Base-by-base conservation (phyloP, 2,329 filamentous ascomycete species). In the Fusarium abutilonis region DNA sequence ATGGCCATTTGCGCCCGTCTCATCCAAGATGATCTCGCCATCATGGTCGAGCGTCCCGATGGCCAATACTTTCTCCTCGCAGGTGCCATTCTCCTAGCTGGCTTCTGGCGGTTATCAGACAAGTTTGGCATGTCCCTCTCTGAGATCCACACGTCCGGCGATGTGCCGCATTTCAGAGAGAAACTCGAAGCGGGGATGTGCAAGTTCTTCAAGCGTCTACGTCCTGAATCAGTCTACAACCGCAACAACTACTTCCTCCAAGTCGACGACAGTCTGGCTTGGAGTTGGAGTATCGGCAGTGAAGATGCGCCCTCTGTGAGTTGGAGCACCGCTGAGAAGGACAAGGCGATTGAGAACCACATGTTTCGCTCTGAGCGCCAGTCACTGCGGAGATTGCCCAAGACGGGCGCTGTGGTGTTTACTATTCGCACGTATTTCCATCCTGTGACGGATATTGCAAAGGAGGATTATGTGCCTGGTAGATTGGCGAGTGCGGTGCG, bases 231-330 rank as follows among this genome's bases (percentile, higher is more conserved):
- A 40, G 83, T 82, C n/a, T 80, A 82, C 56, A 75, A 72, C 48
- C 81, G 91, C 56, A 92, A 93, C 73, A 94, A 95, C 73, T 96
- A 95, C 76, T 96, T 96, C 78, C 84, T 96, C 62, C 92, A 96
- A 76, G 91, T 95, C 1, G 92, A 96, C 70, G 90, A 93, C 53
- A 76, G 83, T 6, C 79, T 96, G 2, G 80, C 89, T 1, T 96
- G 92, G 92, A 91, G 88, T 56, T 78, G 81, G 69, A 91, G 86
- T 68, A 93, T 96, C 65, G 92, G 92, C 0, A 68, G 77, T 14
- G 92, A 96, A 74, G 90, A 96, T 72, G 76, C 77, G 1, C 76
- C 79, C 0, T 79, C 80, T 0, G 84, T 88, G 2, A 88, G 87
- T 38, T 96, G 92, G 92, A 85, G 83, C 70, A 91, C 89, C 4